Base-by-base conservation (phyloP, 108 stramenopile species). In the Bacterosira constricta region DNA sequence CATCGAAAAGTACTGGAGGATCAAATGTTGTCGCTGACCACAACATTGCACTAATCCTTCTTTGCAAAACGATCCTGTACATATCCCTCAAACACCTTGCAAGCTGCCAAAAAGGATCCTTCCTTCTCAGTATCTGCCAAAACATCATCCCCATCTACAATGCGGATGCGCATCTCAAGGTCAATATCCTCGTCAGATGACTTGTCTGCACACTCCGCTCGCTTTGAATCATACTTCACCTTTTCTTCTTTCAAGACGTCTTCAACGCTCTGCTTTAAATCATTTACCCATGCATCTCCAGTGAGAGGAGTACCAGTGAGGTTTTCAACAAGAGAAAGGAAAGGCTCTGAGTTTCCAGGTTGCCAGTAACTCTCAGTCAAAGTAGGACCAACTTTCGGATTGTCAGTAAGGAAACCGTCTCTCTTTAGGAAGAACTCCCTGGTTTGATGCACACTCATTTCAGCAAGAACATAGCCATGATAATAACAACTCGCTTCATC, bases 361-460 rank as follows among this genome's bases (percentile, higher is more conserved):
- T 79, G 71, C 90, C 90, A 91, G 42, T 86, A 91, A 3, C 76
- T 73, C 4, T 71, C 53, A 13, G 77, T 63, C 11, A 91, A 62
- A 6, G 81, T 83, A 3, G 86, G 86, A 17, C 90, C 90, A 17
- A 91, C 81, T 10, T 73, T 75, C 15, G 87, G 87, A 51, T 91
- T 88, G 53, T 91, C 90, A 30, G 88, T 84, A 39, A 91, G 81
- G 71, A 58, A 85, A 21, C 84, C 82, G 61, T 90, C 75, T 18
- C 74, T 72, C 49, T 82, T 70, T 63, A 80, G 55, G 72, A 90
- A 87, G 59, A 68, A 86, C 6, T 83, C 78, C 20, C 90, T 71
- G 3, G 86, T 91, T 75, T 91, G 90, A 61, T 91, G 86, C 25
- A 91, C 90, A 31, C 77, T 71, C 90, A 91, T 91, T 64, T 91